Evolutionary conservation across 495 filamentous ascomycete species (phyloP), one percentile per base, ranked within the genome.

Genomic region (Bathelium albidoporum): DNA sequence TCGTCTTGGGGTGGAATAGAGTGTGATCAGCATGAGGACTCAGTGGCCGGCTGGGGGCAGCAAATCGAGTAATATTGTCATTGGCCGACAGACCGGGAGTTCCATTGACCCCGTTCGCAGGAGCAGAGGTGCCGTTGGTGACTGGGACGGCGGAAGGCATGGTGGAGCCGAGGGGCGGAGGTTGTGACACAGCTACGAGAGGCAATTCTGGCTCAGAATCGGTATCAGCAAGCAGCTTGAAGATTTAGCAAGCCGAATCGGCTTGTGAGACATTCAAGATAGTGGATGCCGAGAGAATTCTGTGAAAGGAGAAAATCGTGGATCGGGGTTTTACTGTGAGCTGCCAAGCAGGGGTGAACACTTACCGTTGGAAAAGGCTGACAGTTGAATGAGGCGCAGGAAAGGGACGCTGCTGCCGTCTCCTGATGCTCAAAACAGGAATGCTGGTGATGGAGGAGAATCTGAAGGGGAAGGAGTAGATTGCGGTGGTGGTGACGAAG

Each of bases 31-130:
- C 84, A 70, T 85, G 85, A 63, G 94, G 94, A 81, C 89, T 96
- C 78, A 92, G 77, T 62, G 90, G 89, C 71, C 94, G 85, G 79
- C 90, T 96, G 63, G 95, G 93, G 71, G 94, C 90, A 65, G 85
- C 83, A 79, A 98, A 98, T 64, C 94, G 91, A 72, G 87, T 88
- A 80, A 98, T 98, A 80, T 97, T 97, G 79, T 98, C 94, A 81
- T 98, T 96, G 71, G 91, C 91, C 73, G 87, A 90, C n/a, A 74
- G 75, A 41, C 62, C 63, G 45, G 65, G 32, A 68, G 67, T 44
- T 70, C 66, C 66, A 72, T 74, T 68, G 62, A 65, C 53, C 72
- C 65, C 62, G 62, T 63, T 66, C 5, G 24, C 49, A 55, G 49
- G 49, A 16, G 24, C 49, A 7, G 49, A 55, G 65, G 64, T 71